A percentile compares a stretch with the other conserved stretches of the same genome.
These are phyloP conservation scores for Pyrenochaeta sp. DNA, from an alignment of 2,329 filamentous ascomycete genomes.

Conservation along the genomic window DNA sequence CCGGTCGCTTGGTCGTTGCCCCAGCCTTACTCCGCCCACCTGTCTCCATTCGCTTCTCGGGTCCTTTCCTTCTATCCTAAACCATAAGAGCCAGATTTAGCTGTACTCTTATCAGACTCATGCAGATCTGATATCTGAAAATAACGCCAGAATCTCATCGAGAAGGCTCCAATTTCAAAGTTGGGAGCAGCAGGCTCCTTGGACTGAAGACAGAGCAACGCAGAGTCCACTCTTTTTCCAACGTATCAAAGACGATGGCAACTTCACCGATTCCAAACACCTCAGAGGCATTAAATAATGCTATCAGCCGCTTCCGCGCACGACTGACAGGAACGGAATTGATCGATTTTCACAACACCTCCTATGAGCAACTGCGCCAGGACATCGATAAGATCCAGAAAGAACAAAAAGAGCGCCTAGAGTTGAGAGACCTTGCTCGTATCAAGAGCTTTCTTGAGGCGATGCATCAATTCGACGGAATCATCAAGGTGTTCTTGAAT, in stretches of 20 bases:
- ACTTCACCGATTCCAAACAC: not conserved
- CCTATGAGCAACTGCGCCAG: constrained; percentile 21
- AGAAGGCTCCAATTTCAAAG: too few relatives aligned
- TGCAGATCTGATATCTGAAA: too few relatives aligned
- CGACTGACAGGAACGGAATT: constrained; percentile 23
- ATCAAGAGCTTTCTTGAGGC: constrained; percentile 35
- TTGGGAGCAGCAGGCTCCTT: too few relatives aligned
- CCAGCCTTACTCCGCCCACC: constrained; percentile 21
- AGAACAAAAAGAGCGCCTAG: constrained; percentile 22
- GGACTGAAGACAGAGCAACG: not conserved
- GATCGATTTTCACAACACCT: constrained; percentile 19
- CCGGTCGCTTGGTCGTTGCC: not conserved
- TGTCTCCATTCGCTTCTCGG: not conserved
- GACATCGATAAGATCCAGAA: constrained; percentile 21
- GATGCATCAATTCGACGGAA: constrained; percentile 49
- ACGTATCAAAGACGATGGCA: not conserved
- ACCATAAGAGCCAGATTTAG: too few relatives aligned
- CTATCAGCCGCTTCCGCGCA: constrained; percentile 20
- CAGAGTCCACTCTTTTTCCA: not conserved
- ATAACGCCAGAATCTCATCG: too few relatives aligned
- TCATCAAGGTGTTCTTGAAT: constrained; percentile 49
- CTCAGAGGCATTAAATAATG: not conserved
- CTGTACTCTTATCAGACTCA: too few relatives aligned
- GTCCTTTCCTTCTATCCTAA: too few relatives aligned
- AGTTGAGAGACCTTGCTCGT: constrained; percentile 24